These are phyloP conservation scores for Vitis hybrid DNA, from an alignment of 177 flowering plant genomes.

Conservation along the genomic window DNA sequence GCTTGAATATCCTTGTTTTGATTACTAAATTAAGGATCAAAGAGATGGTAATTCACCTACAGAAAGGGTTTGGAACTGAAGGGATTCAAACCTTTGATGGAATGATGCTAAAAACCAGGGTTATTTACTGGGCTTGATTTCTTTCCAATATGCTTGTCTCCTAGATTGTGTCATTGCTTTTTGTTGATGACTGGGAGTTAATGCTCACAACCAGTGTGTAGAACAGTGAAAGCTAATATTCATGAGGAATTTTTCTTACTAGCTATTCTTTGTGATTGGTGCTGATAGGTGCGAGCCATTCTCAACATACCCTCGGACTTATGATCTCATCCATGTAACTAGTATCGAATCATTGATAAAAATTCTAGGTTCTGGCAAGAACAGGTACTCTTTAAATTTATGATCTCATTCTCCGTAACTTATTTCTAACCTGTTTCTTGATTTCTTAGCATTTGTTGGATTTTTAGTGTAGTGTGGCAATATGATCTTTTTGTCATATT, in stretches of 20 bases:
- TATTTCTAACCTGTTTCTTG: neutral
- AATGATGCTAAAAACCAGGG: too few relatives aligned
- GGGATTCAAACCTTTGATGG: too few relatives aligned
- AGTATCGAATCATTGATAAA: conserved; percentile 71
- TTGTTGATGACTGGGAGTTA: neutral
- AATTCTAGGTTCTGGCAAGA: conserved; percentile 51
- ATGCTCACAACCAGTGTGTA: neutral
- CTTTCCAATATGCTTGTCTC: neutral
- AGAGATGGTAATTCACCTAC: neutral
- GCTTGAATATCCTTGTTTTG: neutral
- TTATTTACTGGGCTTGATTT: neutral
- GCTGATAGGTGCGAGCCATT: conserved; percentile 94
- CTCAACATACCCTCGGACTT: conserved; percentile 95
- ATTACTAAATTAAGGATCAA: neutral
- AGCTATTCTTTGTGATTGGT: conserved; percentile 16
- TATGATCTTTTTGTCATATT: neutral
- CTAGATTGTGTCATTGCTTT: neutral
- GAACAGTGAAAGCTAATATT: neutral
- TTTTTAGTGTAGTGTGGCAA: neutral
- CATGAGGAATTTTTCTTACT: neutral
- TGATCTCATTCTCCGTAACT: neutral
- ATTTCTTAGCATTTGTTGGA: neutral
- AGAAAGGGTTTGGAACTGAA: neutral
- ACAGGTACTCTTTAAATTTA: conserved; percentile 51
- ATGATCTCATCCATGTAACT: conserved; percentile 81